Evolutionary conservation across 2,329 filamentous ascomycete genomes (phyloP), one percentile per base, ranked within the genome.

Genomic region (Diaporthe nobilis): DNA sequence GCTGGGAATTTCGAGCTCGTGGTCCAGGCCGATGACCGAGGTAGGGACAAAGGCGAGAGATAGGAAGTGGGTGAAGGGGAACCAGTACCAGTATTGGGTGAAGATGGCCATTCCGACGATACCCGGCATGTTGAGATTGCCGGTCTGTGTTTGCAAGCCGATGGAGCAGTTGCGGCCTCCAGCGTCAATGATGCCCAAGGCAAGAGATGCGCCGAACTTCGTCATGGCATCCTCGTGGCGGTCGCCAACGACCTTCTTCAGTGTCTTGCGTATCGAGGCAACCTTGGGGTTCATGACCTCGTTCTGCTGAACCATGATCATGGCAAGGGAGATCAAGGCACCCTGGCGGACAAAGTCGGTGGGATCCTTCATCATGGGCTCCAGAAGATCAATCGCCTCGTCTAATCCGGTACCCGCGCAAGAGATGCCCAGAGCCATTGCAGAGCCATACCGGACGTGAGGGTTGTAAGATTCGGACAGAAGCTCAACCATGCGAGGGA

Each of bases 21-120:
- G 94, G 82, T 99, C 96, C 37, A 99, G 92, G 76, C 94, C 96
- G 80, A 98, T 98, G 82, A 99, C 94, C 1, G 97, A 94, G 1
- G 97, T 99, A 1, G 97, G 97, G n/a, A 95, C 95, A 86, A 99
- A 98, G 81, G 95, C 96, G 77, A 99, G 89, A 0, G 96, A 97
- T 75, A 99, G 85, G 91, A 99, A 99, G 86, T 99, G 97, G 42
- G 97, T 98, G 81, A 98, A 94, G 76, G 97, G 97, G 91, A 99
- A 99, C 97, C 97, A 99, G 88, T 99, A 99, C 97, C 97, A 99
- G 88, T 99, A 99, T 84, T 99, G 97, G 12, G 96, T 98, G 86
- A 99, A 99, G 72, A 99, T 94, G 39, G 95, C 96, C 92, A 98
- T 98, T 79, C 97, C 97, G 25, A 99, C 96, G 79, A 99, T 98